Evolutionary conservation across 2,329 filamentous ascomycete genomes (phyloP).

Genomic region (Thermoascus crustaceus): DNA sequence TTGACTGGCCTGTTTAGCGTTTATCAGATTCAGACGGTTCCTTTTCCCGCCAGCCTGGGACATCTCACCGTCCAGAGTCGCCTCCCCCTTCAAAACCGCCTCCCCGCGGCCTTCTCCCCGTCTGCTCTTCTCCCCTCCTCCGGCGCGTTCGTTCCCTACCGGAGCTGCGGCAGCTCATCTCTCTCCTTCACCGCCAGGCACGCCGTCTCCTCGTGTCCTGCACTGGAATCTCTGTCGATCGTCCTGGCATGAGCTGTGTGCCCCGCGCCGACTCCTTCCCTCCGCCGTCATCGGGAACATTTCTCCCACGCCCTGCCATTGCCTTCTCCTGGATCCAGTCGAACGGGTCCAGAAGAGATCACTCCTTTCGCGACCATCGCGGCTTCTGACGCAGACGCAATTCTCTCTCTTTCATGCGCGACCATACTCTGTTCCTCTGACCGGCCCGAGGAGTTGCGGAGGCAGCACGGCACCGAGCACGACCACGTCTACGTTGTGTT

Average conservation of each 20-base stretch:
- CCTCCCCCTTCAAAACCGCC: neutral
- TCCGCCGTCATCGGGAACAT: too few relatives aligned
- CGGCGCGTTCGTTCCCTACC: neutral
- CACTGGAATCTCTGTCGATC: neutral
- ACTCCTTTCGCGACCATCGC: too few relatives aligned
- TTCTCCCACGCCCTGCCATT: too few relatives aligned
- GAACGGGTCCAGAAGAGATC: too few relatives aligned
- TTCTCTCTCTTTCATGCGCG: slow-evolving; percentile 1
- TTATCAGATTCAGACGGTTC: slow-evolving; percentile 1
- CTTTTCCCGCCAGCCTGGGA: slow-evolving; percentile 4
- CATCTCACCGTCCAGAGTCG: neutral
- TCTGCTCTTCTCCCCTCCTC: neutral
- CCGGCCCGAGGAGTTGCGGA: slow-evolving; percentile 1
- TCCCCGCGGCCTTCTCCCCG: neutral
- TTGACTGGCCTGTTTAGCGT: neutral
- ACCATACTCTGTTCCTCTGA: neutral
- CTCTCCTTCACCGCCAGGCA: neutral
- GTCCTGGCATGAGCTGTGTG: too few relatives aligned
- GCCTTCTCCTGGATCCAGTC: too few relatives aligned
- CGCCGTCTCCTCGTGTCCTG: neutral
- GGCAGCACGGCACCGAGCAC: neutral
- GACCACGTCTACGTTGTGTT: neutral
- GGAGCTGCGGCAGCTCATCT: neutral
- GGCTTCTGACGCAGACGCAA: neutral
- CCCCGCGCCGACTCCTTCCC: too few relatives aligned